Base-by-base conservation (phyloP, 2,329 filamentous ascomycete genomes). In the Fusarium sororula region DNA sequence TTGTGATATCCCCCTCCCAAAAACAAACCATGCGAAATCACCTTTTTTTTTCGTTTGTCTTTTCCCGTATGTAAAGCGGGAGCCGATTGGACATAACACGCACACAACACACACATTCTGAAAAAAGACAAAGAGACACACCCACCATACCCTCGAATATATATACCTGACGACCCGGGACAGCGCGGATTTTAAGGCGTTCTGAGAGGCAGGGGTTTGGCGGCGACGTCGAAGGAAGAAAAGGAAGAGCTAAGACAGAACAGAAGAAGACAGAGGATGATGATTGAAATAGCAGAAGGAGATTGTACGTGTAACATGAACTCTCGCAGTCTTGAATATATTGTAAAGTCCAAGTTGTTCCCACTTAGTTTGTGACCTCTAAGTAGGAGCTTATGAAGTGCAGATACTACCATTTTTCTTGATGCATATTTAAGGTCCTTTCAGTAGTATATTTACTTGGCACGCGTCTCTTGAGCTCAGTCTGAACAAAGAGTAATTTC, bases 291-390 rank as follows among this genome's bases (percentile, higher is more conserved):
- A 56, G 45, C 48, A 56, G 51, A 69, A 50, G 65, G 69, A 76
- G 72, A 73, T 74, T 75, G 76, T 77, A 78, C 70, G 75, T 77
- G 70, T 75, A 77, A 67, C 74, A 75, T 68, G 76, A 78, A 65
- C 69, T 75, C 72, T 64, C 26, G 73, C 68, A 70, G 72, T 76
- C 64, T 77, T 76, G 66, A 77, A 76, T 76, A 72, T 68, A 78
- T 68, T 72, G 70, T 65, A 68, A 74, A 74, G 67, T 71, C 70
- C 56, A 72, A 39, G 6, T 50, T 41, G 32, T 28, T 38, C 41
- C 24, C 11, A 22, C 15, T 24, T 18, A 18, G 1, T 14, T 3
- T 20, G 41, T 66, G 55, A 24, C 28, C 41, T 47, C 6, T 20
- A 13, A 26, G 24, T 12, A 20, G 44, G 7, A 26, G 17, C 12